phyloP scores from a whole-genome alignment of 495 filamentous ascomycete genomes.

The Sporormia fimetaria region DNA sequence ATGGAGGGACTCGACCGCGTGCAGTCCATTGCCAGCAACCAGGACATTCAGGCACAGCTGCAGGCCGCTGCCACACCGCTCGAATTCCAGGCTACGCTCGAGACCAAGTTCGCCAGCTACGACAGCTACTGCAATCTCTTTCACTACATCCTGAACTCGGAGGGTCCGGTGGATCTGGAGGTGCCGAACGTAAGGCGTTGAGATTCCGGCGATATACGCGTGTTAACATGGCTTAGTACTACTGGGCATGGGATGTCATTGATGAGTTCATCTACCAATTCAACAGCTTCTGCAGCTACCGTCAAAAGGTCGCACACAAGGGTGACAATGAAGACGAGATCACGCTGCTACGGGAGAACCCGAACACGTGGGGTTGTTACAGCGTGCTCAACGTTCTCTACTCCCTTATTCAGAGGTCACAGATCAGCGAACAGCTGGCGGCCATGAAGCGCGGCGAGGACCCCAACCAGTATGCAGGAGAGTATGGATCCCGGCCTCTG shows the following conservation, averaged over 20 bases:
- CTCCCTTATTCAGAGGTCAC: conserved; percentile 93
- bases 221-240: conserved; percentile 53
- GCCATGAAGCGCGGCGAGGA: conserved; percentile 93
- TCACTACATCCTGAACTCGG: conserved; percentile 97
- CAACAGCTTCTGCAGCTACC: conserved; percentile 96
- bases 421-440: conserved; percentile 91
- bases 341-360: conserved; percentile 81
- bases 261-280: conserved; percentile 99
- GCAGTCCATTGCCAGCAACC: conserved; percentile 26
- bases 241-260: conserved; percentile 99
- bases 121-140: conserved; percentile 98
- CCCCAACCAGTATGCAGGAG: conserved; percentile 68
- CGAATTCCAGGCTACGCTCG: conserved; percentile 86
- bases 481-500: conserved; percentile 82
- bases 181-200: conserved; percentile 62
- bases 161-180: conserved; percentile 92
- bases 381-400: conserved; percentile 98
- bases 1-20: conserved; percentile 65
- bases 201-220: not conserved
- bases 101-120: conserved; percentile 95
- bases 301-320: conserved; percentile 78
- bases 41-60: conserved; percentile 84
- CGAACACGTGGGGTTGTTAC: conserved; percentile 99
- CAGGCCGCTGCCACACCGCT: conserved; percentile 83
- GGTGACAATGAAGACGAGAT: conserved; percentile 81